Evolutionary conservation across 2,329 filamentous ascomycete species (phyloP).

Genomic region (Colletotrichum sp.): DNA sequence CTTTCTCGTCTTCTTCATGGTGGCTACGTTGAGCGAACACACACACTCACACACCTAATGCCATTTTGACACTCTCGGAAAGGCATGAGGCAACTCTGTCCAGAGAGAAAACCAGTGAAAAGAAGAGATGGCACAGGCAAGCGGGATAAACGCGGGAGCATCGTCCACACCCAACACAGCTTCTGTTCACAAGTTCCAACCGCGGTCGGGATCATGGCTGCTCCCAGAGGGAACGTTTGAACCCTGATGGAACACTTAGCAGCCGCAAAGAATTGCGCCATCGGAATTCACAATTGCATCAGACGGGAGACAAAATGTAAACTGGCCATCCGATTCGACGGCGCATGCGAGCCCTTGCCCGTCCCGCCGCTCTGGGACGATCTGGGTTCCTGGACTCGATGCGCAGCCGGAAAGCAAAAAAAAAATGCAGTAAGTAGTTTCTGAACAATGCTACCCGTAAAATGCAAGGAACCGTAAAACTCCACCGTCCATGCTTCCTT

Average conservation of each 20-base stretch:
- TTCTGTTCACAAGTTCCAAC: neutral
- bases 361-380: neutral
- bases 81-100: neutral
- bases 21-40: neutral
- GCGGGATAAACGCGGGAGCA: neutral
- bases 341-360: neutral
- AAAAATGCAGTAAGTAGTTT: neutral
- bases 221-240: neutral
- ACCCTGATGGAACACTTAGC: neutral
- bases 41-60: neutral
- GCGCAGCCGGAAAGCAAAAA: neutral
- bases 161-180: neutral
- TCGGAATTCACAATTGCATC: constrained; percentile 14
- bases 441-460: neutral
- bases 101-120: neutral
- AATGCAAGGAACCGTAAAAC: constrained; percentile 2
- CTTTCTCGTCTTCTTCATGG: neutral
- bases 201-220: neutral
- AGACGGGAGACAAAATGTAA: neutral
- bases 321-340: neutral
- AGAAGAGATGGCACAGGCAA: neutral
- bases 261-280: neutral
- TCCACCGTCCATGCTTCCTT: neutral
- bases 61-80: neutral
- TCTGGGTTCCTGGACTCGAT: neutral